A percentile compares a stretch with the other conserved stretches of the same genome.
These are phyloP conservation scores for Rauvolfia tetraphylla DNA, from an alignment of 257 asterid genomes.

Conservation along the genomic window DNA sequence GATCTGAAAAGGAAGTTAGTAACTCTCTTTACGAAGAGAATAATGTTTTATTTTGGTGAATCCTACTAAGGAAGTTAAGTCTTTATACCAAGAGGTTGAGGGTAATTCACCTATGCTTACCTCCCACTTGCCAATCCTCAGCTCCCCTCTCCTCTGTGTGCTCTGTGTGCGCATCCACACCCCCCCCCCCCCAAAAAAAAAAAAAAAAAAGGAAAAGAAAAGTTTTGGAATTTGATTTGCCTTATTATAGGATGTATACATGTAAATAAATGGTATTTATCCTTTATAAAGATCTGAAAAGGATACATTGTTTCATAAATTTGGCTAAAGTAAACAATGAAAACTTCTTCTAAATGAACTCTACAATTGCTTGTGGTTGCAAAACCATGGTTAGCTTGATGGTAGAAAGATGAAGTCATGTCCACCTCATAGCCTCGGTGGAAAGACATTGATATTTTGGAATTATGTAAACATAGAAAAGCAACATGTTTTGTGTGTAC, in stretches of 20 bases:
- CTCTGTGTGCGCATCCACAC: no score
- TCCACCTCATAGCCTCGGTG: constrained; percentile 20
- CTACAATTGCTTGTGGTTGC: constrained; percentile 20
- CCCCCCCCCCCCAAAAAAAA: no score
- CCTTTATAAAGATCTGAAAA: background rate
- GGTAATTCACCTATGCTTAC: background rate
- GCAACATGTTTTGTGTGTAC: constrained; percentile 28
- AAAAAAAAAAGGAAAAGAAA: no score
- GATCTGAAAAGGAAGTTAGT: background rate
- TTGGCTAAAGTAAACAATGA: constrained; percentile 4
- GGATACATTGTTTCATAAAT: constrained; percentile 4
- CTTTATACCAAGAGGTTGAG: background rate
- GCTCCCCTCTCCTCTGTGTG: no score
- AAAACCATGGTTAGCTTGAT: constrained; percentile 17
- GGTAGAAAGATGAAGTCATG: constrained; percentile 18
- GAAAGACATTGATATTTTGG: constrained; percentile 26
- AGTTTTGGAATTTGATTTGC: background rate
- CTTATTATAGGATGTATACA: background rate
- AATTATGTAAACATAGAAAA: constrained; percentile 25
- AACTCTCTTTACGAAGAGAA: no score
- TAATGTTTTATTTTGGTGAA: background rate
- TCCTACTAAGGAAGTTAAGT: background rate
- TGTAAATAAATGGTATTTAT: background rate
- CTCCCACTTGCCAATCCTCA: background rate
- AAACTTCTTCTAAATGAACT: constrained; percentile 11